Percentiles rank a stretch among this genome's conserved stretches.
Evolutionary conservation across 108 stramenopile genomes (phyloP).

Genomic region (Cyclotella cryptica): DNA sequence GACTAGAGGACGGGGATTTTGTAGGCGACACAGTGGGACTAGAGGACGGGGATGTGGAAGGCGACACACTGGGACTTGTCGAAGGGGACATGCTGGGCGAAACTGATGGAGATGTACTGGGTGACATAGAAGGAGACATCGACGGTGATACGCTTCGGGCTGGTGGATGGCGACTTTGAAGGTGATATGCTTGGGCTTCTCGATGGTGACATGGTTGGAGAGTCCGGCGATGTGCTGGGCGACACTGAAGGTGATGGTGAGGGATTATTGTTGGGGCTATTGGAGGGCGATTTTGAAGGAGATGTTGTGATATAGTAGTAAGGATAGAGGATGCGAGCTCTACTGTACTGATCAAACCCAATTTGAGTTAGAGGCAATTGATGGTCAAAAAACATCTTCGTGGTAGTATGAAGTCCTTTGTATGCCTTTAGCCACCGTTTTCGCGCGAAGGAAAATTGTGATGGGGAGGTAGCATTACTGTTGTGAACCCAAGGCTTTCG

Average conservation of each 20-base stretch:
- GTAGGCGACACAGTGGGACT: background rate
- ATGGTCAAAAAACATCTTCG: background rate
- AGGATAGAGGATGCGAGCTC: background rate
- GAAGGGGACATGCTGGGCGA: too few species aligned
- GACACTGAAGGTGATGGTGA: background rate
- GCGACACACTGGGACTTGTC: background rate
- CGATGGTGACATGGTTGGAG: too few species aligned
- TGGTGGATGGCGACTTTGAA: too few species aligned
- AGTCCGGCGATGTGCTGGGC: too few species aligned
- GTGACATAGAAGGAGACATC: background rate
- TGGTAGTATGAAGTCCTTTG: background rate
- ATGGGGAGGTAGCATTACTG: background rate
- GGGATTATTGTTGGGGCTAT: background rate
- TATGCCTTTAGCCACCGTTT: background rate
- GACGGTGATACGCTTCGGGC: background rate
- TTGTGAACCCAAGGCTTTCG: slow-evolving; percentile 2
- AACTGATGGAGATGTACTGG: background rate
- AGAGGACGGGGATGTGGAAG: background rate
- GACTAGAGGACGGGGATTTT: background rate
- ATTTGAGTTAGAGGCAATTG: background rate
- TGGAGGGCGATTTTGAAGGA: background rate
- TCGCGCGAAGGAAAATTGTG: too few species aligned
- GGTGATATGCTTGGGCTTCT: too few species aligned
- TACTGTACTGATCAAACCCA: background rate
- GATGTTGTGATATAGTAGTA: too few species aligned